A percentile compares a stretch with the other conserved stretches of the same genome.
Conservation (phyloP, 1,284 basidiomycete species). For the Apiotrichum akiyoshidainum region DNA sequence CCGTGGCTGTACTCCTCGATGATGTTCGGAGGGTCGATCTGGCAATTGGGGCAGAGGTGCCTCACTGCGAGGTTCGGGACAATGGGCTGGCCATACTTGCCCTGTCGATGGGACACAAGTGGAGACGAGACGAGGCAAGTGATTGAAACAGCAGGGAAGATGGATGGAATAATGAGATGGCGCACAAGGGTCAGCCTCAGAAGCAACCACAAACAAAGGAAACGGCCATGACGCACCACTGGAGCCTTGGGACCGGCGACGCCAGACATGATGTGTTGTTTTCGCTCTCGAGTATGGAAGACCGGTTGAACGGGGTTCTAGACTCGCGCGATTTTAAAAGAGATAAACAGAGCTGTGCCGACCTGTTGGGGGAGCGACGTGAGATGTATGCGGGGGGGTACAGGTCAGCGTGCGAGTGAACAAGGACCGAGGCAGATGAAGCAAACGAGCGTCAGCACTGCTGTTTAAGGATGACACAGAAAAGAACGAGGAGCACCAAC, state of each 20-base stretch:
- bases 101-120: constrained; percentile 15
- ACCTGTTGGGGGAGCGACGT: neutral
- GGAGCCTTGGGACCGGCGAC: constrained; percentile 38
- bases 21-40: constrained; percentile 86
- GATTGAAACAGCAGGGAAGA: no score
- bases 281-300: constrained; percentile 2
- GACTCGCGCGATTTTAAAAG: constrained; percentile 6
- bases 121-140: neutral
- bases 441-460: neutral
- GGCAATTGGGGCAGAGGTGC: constrained; percentile 91
- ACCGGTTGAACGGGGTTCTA: constrained; percentile 8
- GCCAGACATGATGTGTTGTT: constrained; percentile 21
- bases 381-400: no score
- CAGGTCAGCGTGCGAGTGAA: no score
- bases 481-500: neutral
- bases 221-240: constrained; percentile 22
- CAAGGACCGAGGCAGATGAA: no score
- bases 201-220: neutral
- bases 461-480: neutral
- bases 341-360: neutral
- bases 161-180: neutral
- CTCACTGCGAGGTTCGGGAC: constrained; percentile 70
- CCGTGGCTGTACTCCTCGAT: constrained; percentile 97
- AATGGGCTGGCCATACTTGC: constrained; percentile 57
- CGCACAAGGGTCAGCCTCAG: neutral